Conservation (phyloP, 2,329 filamentous ascomycete genomes). For the Trichoderma aggressivum region DNA sequence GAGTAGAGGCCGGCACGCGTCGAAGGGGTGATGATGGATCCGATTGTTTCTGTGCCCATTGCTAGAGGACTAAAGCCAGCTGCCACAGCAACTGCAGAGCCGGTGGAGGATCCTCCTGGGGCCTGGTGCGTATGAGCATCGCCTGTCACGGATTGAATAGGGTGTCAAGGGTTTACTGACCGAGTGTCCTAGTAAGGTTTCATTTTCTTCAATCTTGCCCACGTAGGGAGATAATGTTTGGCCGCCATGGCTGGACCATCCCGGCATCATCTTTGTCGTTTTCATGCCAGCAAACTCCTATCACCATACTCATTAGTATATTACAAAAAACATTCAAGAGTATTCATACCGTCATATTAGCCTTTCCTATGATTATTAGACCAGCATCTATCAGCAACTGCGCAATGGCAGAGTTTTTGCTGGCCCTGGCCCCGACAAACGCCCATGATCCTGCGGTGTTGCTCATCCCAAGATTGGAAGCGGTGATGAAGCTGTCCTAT, state of each 20-base stretch:
- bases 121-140: conserved; percentile 19
- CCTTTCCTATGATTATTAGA: conserved; percentile 24
- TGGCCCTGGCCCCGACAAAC: conserved; percentile 17
- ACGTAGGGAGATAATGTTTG: conserved; percentile 30
- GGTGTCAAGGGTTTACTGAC: conserved; percentile 11
- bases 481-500: conserved; percentile 23
- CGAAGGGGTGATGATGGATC: conserved; percentile 28
- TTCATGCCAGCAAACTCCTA: conserved; percentile 25
- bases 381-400: conserved; percentile 22
- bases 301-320: neutral
- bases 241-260: conserved; percentile 22
- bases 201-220: conserved; percentile 21
- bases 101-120: conserved; percentile 33
- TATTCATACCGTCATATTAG: conserved; percentile 22
- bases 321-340: accelerated
- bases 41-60: conserved; percentile 34
- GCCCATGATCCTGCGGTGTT: conserved; percentile 23
- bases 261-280: conserved; percentile 20
- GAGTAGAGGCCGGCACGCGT: conserved; percentile 27
- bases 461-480: conserved; percentile 22
- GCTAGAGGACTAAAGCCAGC: conserved; percentile 32
- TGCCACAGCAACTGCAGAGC: conserved; percentile 33
- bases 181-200: conserved; percentile 18
- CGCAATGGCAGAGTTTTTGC: conserved; percentile 19
- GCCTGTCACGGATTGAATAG: neutral